Evolutionary conservation across 164 flowering plant genomes (phyloP), one percentile per base, ranked within the genome.

Genomic region (Liquidambar formosana): DNA sequence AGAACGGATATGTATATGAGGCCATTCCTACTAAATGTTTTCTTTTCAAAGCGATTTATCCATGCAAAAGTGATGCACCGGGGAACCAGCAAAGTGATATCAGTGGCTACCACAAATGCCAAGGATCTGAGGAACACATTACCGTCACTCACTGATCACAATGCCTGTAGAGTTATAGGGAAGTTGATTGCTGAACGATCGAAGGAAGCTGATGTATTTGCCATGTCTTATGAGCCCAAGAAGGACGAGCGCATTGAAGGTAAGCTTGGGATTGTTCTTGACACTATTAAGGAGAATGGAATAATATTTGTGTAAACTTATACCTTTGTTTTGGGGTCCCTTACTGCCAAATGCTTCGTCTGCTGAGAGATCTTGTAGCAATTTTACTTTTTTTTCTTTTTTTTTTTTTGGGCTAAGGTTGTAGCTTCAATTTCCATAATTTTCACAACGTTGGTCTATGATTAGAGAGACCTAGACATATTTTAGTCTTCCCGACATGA

Each of bases 41-140:
- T 86, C 93, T 89, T 94, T 74, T 94, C 99, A 5, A 92, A 87
- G 78, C 72, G 85, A 65, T 94, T 92, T 51, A 76, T 94, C 46
- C 96, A 90, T 73, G 99, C 97, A 19, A 94, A 94, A 78, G 99
- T 94, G 71, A 85, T 94, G 83, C 99, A 94, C 72, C 72, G 99
- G 22, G 89, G 88, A 57, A 94, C 99, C 53, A 89, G 97, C 87
- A 94, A 94, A 77, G 99, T 94, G 69, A 79, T 94, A 61, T 87
- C 99, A 11, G 99, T 90, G 23, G 99, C 99, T 16, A 92, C 87
- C 25, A 92, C 99, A 27, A 94, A 92, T 60, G 73, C 97, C 51
- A 92, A 78, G 82, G 99, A 94, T 71, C 80, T 94, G 25, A 84
- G 99, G 72, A 77, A 80, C 73, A 69, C 87, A n/a, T 78, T 94